Base-by-base conservation (phyloP, 2,329 filamentous ascomycete genomes). In the Ophiosphaerella herpotricha region DNA sequence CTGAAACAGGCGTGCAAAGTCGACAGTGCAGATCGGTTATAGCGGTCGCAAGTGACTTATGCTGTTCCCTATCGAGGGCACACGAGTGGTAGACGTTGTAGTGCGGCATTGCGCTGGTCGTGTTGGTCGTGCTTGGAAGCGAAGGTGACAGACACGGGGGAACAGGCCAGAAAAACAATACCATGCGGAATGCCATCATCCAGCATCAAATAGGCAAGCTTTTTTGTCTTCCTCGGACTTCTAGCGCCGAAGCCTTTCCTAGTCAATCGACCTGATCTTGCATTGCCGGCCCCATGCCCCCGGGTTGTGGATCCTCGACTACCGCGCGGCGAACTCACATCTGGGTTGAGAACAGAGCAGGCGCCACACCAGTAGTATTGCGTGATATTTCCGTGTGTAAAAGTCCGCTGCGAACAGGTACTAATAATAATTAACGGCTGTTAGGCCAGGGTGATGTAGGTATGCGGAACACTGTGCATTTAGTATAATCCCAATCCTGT, bases 1-100 rank as follows among this genome's bases (percentile, higher is more conserved):
- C 23, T 39, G 4, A 26, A 39, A 39, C 23, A 2, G 18, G 18
- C 42, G 33, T 36, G 37, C 34, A 41, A 14, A 46, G 31, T 3
- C 14, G 68, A 49, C 70, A 65, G 63, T 79, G 76, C 32, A 78
- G 72, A 7, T 57, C 54, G 9, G 77, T 78, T 26, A 79, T 73
- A 8, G 64, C 65, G 12, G 55, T 48, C 7, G 77, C 77, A 26
- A 79, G 63, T 6, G 70, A 59, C 21, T 74, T 62, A 40, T 72
- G 63, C 64, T 79, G 76, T 8, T 54, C 37, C 5, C 50, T 13
- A 11, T 75, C 61, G 8, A 63, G 49, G 14, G 63, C 54, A 46
- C 54, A 63, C 36, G 63, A 63, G 65, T 78, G 75, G 47, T 74
- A 64, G 59, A 79, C 60, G 54, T 74, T 67, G 68, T 78, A 79